Base-by-base conservation (phyloP, 805 yeast genomes). In the Saccharomycopsis javanensis region DNA sequence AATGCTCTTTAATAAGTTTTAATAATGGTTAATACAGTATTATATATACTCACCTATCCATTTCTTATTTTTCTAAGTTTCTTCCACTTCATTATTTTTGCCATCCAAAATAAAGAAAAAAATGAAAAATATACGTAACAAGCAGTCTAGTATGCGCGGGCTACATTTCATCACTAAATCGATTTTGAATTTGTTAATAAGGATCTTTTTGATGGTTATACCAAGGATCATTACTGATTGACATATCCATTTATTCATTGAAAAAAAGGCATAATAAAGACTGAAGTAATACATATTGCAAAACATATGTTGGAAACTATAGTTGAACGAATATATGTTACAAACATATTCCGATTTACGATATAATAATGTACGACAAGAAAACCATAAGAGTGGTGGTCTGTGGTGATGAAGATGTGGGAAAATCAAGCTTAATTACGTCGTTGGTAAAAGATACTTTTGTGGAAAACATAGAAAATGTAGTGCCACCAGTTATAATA, bases 401-500 rank as follows among this genome's bases (percentile, higher is more conserved):
- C 0, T 90, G 97, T 69, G 99, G 99, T 10, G 99, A 94, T 71
- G 95, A 88, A 60, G 74, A 75, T 25, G 96, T 88, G 3, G 96
- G 96, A 1, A 88, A 88, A 66, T 83, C 91, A 4, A 81, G 89
- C 30, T 72, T 94, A 53, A 81, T 92, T 23, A 83, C 94, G 0
- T 77, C 96, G 0, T 74, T 94, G 25, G 84, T 89, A 33, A 92
- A 90, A 68, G 96, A 88, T 64, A 79, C 82, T 27, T 90, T 82
- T 67, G 85, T 87, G 0, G 83, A 92, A 1, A 83, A 82, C 62
- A 78, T 89, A 25, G 94, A 86, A 64, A 81, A 83, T 56, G 85
- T 87, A 0, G 69, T 94, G 2, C 96, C 97, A 0, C 87, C 95
- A 2, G 81, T 94, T 11, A 83, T 88, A 6, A 85, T 92, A 15